Evolutionary conservation across 2,329 filamentous ascomycete species (phyloP).

Genomic region (Grosmannia huntii): DNA sequence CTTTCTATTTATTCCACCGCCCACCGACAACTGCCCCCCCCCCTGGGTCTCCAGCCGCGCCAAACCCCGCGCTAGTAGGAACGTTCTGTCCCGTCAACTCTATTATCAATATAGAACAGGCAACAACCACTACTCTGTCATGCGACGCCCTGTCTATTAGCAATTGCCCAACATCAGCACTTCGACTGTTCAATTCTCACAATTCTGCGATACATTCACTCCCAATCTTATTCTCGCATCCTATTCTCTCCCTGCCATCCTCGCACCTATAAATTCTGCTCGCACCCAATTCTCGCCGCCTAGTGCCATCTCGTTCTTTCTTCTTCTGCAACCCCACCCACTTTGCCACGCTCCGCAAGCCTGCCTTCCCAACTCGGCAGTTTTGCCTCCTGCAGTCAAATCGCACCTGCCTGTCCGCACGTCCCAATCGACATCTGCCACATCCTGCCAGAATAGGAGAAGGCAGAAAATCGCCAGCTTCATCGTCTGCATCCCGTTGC

Average conservation of each 20-base stretch:
- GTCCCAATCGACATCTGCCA: not conserved
- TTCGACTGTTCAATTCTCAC: not conserved
- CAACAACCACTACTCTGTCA: conserved; percentile 10
- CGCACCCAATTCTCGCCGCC: not conserved
- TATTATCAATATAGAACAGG: conserved; percentile 13
- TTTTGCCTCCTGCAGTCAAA: not conserved
- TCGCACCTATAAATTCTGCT: not conserved
- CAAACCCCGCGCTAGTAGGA: conserved; percentile 10
- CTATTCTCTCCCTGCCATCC: not conserved
- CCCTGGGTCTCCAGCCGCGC: conserved; percentile 3
- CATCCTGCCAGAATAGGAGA: not conserved
- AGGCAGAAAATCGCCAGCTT: not conserved
- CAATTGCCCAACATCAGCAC: conserved; percentile 3
- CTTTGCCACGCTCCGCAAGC: conserved; percentile 6
- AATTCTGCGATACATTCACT: not conserved
- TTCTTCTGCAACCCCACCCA: conserved; percentile 3
- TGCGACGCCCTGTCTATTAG: conserved; percentile 9
- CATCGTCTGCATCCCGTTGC: not conserved
- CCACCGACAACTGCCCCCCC: not conserved
- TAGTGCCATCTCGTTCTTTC: not conserved
- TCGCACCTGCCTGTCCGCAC: not conserved
- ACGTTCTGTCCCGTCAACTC: conserved; percentile 6
- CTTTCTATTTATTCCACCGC: conserved; percentile 3
- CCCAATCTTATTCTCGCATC: conserved; percentile 1
- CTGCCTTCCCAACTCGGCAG: conserved; percentile 11